A percentile compares a stretch with the other conserved stretches of the same genome.
Conservation (phyloP, 2,329 filamentous ascomycete species). For the Fusarium torulosum region DNA sequence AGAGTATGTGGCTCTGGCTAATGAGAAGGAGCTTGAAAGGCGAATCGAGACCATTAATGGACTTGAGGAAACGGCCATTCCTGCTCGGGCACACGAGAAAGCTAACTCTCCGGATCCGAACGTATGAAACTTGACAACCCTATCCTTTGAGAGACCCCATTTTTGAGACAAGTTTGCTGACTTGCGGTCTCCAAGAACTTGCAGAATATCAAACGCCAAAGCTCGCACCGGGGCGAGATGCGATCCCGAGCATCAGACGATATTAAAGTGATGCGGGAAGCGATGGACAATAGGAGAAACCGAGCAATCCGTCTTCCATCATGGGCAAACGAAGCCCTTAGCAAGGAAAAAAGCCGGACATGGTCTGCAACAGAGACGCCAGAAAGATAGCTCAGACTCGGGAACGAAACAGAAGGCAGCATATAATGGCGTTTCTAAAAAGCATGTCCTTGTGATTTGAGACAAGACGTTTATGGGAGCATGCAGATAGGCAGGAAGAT, state of each 20-base stretch:
- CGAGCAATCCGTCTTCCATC: constrained; percentile 46
- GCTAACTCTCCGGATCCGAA: constrained; percentile 47
- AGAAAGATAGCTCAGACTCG: constrained; percentile 10
- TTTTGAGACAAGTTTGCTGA: constrained; percentile 25
- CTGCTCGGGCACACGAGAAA: constrained; percentile 37
- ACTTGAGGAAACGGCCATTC: constrained; percentile 47
- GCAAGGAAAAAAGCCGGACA: constrained; percentile 31
- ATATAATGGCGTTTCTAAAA: not conserved
- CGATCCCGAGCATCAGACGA: constrained; percentile 47
- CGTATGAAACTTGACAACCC: constrained; percentile 47
- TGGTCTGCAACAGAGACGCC: constrained; percentile 22
- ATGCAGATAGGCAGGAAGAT: not conserved
- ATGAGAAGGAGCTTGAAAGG: constrained; percentile 44
- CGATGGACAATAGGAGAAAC: constrained; percentile 49
- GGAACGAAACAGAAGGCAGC: constrained; percentile 3
- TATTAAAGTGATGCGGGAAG: constrained; percentile 52
- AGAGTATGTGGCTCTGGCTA: constrained; percentile 47
- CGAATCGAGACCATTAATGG: constrained; percentile 46
- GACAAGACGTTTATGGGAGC: constrained; percentile 14
- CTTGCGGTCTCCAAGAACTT: constrained; percentile 49
- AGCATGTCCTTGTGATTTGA: constrained; percentile 2
- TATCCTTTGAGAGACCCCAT: not conserved
- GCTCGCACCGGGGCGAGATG: constrained; percentile 17
- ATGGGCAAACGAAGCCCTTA: constrained; percentile 52
- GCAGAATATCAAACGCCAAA: constrained; percentile 48